Base-by-base conservation (phyloP, 345 rosid species). In the Sisymbrium altissimum region DNA sequence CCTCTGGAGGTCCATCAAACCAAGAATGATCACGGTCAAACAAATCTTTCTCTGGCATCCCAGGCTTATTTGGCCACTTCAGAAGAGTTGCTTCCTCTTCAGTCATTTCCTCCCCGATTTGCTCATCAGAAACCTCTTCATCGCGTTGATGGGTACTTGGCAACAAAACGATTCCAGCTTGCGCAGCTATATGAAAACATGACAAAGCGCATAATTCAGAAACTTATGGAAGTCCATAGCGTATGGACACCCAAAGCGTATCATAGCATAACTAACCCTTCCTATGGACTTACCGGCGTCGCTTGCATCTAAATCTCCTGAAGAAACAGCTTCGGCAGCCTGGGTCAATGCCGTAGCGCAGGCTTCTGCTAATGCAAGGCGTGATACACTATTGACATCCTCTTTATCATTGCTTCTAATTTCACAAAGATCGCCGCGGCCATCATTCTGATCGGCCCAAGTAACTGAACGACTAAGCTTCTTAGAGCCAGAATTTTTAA, bases 1-100 rank as follows among this genome's bases (percentile, higher is more conserved):
- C 99, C 53, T 88, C 94, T 6, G 98, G 97, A 4, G 91, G 85
- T 71, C 82, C 84, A 80, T 95, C 97, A 70, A 73, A 85, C 96
- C 93, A 95, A 12, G 97, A 88, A 72, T 95, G 90, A 46, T 88
- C 96, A 40, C 86, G 82, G 74, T 89, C 87, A 69, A 91, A 91
- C 49, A 80, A 9, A 54, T 87, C 89, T 60, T 88, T 80, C 11
- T 67, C 64, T 15, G 87, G 83, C 71, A 81, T 70, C 60, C 84
- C 90, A 3, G 90, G 86, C 79, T 86, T 95, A 36, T 66, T 66
- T 32, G 95, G 93, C 95, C 90, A 85, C 76, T 88, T 85, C 52
- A 83, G 36, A 61, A 85, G 54, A 67, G 70, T 78, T 61, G 85
- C 36, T 53, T 84, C 94, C 15, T 73, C 68, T 41, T 84, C 89